Conservation (phyloP, 345 rosid species). For the Lagerstroemia speciosa region DNA sequence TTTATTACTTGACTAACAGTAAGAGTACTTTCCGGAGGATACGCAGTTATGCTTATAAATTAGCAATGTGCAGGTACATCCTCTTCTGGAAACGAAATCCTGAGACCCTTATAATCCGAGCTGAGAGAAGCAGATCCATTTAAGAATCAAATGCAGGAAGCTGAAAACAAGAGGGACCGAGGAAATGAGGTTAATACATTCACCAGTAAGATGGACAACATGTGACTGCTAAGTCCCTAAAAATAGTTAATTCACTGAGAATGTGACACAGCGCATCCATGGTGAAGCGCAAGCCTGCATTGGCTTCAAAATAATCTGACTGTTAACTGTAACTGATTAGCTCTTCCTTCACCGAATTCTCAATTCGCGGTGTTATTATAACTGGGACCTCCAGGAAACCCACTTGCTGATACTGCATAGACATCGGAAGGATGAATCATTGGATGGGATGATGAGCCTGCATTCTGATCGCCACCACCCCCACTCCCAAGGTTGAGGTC, state of each 20-base stretch:
- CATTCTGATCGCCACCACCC: conserved; percentile 33
- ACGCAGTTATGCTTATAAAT: neutral
- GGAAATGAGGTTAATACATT: neutral
- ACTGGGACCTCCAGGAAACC: conserved; percentile 49
- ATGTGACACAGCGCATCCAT: neutral
- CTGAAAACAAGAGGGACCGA: neutral
- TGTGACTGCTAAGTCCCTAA: neutral
- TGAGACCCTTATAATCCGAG: neutral
- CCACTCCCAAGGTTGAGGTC: conserved; percentile 73
- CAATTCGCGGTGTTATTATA: conserved; percentile 62
- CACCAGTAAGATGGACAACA: neutral
- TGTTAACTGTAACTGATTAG: neutral
- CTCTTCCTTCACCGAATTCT: neutral
- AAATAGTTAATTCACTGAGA: neutral
- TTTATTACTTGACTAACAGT: neutral
- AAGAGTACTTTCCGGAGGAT: neutral
- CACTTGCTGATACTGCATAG: conserved; percentile 50
- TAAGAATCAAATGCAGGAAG: neutral
- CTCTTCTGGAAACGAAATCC: neutral
- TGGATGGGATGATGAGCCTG: conserved; percentile 45
- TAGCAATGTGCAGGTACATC: neutral
- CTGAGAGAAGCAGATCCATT: neutral
- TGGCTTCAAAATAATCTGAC: too few species aligned
- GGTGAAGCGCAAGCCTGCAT: neutral
- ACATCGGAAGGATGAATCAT: conserved; percentile 52